phyloP scores from a whole-genome alignment of 495 filamentous ascomycete genomes.

The Podospora pseudopauciseta region DNA sequence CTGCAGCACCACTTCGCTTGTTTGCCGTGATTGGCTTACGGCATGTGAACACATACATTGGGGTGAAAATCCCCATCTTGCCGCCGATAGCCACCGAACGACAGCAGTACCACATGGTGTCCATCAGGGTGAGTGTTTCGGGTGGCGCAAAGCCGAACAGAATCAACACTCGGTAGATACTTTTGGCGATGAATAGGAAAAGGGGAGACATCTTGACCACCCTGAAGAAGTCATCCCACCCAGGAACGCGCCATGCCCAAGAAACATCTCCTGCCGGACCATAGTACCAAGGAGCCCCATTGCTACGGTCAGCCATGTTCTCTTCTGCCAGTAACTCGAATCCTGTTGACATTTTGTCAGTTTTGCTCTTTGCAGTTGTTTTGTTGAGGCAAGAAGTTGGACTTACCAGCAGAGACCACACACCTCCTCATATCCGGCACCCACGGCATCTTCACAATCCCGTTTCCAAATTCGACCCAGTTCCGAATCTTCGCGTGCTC shows the following conservation, averaged over 20 bases:
- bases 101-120: slow-evolving; percentile 25
- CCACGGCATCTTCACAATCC: slow-evolving; percentile 19
- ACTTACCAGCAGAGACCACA: slow-evolving; percentile 15
- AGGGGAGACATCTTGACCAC: slow-evolving; percentile 17
- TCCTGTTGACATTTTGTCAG: slow-evolving; percentile 4
- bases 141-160: slow-evolving; percentile 7
- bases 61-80: slow-evolving; percentile 21
- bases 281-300: slow-evolving; percentile 19
- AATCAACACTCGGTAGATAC: slow-evolving; percentile 10
- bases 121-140: slow-evolving; percentile 14
- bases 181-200: slow-evolving; percentile 9
- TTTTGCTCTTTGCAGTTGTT: not conserved
- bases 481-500: slow-evolving; percentile 22
- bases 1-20: not conserved
- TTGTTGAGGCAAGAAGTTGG: not conserved
- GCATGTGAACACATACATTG: slow-evolving; percentile 22
- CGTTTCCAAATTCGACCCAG: slow-evolving; percentile 25
- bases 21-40: slow-evolving; percentile 9
- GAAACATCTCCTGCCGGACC: slow-evolving; percentile 20
- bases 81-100: slow-evolving; percentile 15
- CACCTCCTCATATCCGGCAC: slow-evolving; percentile 19
- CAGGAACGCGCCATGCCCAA: slow-evolving; percentile 22
- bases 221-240: slow-evolving; percentile 4
- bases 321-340: slow-evolving; percentile 18
- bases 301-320: slow-evolving; percentile 18